Evolutionary conservation across 2,329 filamentous ascomycete species (phyloP), one percentile per base, ranked within the genome.

Genomic region (Colletotrichum costaricense): DNA sequence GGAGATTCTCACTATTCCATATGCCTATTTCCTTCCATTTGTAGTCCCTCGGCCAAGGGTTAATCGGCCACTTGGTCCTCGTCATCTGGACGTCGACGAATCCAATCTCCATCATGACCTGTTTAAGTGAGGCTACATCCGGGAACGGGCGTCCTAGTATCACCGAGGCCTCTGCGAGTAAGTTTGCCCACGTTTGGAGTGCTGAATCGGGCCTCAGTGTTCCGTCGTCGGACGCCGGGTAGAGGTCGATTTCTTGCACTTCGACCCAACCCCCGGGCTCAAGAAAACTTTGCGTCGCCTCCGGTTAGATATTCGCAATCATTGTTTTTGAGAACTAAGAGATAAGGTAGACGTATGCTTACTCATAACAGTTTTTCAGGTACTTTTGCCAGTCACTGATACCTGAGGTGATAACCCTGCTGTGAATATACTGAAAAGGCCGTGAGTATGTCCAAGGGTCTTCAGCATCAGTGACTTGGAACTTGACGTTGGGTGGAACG

Each of bases 401-500:
- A 28, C 76, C 76, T 1, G 76, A 78, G 0, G 76, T 77, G 72
- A 84, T 77, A 58, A 79, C 78, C 12, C 81, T 78, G 26, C 73
- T 75, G 67, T 82, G 79, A 49, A 84, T 80, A 59, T 79, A 83
- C 63, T 82, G 79, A 56, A 83, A 83, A 5, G 77, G 76, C 1
- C 71, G 49, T 3, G 74, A 72, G n/a, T 73, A 83, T 0, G 78
- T 78, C 82, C 83, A 84, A 46, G 77, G 75, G 35, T 79, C 76
- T 38, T 82, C 80, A 0, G 78, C 74, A 65, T 84, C 82, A 67
- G 84, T 82, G 59, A 84, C 76, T 57, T 84, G 81, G 71, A 88
- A 88, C 9, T 76, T 76, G 42, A 85, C 80, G 71, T 88, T 88
- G 0, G 83, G 82, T 0, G 86, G 85, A 2, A 85, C 83, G 63